A percentile compares a stretch with the other conserved stretches of the same genome.
Evolutionary conservation across 805 yeast species (phyloP).

Genomic region (Blastobotrys mokoenaii): DNA sequence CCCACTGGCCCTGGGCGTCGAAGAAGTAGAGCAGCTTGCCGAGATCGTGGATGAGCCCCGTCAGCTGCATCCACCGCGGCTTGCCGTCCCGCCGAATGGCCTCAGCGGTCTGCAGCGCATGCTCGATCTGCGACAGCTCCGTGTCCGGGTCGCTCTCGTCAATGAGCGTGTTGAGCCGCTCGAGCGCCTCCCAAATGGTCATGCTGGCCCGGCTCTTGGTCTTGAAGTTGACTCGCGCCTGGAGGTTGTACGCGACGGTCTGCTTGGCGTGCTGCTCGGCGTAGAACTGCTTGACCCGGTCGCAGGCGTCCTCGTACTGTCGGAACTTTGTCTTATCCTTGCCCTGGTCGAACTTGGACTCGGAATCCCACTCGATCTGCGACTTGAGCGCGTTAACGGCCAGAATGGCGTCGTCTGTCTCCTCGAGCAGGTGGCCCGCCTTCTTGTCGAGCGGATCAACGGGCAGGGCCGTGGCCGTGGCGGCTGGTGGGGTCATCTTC

Average conservation of each 20-base stretch:
- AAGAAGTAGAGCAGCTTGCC: constrained; percentile 63
- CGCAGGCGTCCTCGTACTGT: constrained; percentile 62
- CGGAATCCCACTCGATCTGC: constrained; percentile 16
- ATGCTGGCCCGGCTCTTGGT: constrained; percentile 57
- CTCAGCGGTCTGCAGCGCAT: constrained; percentile 68
- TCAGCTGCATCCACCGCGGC: constrained; percentile 71
- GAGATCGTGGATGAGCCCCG: constrained; percentile 63
- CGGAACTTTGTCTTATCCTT: constrained; percentile 39
- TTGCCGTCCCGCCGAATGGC: constrained; percentile 59
- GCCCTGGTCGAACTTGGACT: constrained; percentile 14
- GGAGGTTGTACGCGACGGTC: constrained; percentile 64
- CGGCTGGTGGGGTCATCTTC: neutral
- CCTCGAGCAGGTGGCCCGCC: constrained; percentile 12
- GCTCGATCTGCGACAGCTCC: constrained; percentile 65
- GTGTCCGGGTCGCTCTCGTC: constrained; percentile 75
- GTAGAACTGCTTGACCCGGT: constrained; percentile 57
- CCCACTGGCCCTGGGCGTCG: constrained; percentile 73
- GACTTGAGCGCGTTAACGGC: constrained; percentile 17
- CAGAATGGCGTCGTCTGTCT: constrained; percentile 16
- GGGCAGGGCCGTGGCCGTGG: neutral
- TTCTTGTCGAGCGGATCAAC: too few species aligned
- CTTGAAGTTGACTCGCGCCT: constrained; percentile 63
- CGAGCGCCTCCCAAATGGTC: constrained; percentile 66
- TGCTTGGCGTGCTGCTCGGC: constrained; percentile 61
- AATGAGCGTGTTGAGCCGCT: constrained; percentile 49